Conservation (phyloP, 2,329 filamentous ascomycete genomes). For the Colletotrichum sp. region DNA sequence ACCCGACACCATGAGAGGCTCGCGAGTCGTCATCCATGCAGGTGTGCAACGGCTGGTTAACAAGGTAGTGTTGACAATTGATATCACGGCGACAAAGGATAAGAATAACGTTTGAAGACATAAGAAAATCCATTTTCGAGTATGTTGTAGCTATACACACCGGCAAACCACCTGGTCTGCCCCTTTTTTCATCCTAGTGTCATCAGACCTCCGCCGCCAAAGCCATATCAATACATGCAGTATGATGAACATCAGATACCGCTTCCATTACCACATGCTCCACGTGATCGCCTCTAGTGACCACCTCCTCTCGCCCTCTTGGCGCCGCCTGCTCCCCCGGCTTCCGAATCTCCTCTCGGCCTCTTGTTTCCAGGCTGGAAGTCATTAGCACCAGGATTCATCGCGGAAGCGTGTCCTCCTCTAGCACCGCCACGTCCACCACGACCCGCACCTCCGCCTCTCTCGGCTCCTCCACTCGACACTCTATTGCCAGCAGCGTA, state of each 20-base stretch:
- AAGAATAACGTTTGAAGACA: neutral
- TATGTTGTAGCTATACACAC: slow-evolving; percentile 16
- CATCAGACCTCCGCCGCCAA: neutral
- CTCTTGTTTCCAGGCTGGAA: slow-evolving; percentile 64
- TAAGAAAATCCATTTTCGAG: slow-evolving; percentile 10
- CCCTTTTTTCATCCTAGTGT: neutral
- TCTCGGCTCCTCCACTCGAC: slow-evolving; percentile 35
- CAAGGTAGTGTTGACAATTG: rapidly evolving
- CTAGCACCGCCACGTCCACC: slow-evolving; percentile 45
- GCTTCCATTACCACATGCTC: neutral
- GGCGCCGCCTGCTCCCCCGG: slow-evolving; percentile 40
- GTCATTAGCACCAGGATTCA: slow-evolving; percentile 60
- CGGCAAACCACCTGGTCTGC: neutral
- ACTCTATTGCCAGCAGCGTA: slow-evolving; percentile 41
- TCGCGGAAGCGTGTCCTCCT: slow-evolving; percentile 40
- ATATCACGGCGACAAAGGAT: rapidly evolving
- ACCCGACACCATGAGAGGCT: neutral
- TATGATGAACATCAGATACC: neutral
- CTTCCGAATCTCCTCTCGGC: slow-evolving; percentile 57
- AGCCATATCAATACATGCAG: slow-evolving; percentile 14
- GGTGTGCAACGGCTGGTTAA: rapidly evolving
- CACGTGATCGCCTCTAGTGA: slow-evolving; percentile 22
- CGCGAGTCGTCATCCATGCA: neutral
- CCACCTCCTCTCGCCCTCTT: slow-evolving; percentile 48
- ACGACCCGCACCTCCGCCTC: slow-evolving; percentile 33